Evolutionary conservation across 2,329 filamentous ascomycete species (phyloP).

Genomic region (Trichophyton schoenleinii): DNA sequence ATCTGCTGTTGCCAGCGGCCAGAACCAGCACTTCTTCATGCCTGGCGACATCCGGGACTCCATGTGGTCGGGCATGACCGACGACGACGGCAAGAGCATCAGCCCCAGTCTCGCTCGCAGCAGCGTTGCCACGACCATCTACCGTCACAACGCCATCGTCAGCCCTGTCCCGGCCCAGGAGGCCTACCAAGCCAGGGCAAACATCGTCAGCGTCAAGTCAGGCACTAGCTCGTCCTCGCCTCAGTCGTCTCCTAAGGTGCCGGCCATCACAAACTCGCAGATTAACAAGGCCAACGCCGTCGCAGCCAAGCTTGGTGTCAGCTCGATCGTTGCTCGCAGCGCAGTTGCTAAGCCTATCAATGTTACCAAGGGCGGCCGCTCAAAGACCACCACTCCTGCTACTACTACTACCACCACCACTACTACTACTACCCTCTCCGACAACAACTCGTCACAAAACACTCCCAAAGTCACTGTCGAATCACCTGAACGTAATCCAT

Average conservation of each 20-base stretch:
- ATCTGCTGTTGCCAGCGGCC: constrained; percentile 39
- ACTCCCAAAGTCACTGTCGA: background rate
- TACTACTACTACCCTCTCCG: constrained; percentile 15
- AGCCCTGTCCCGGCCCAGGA: constrained; percentile 69
- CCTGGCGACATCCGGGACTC: constrained; percentile 83
- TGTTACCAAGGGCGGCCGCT: constrained; percentile 23
- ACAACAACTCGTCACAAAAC: constrained; percentile 12
- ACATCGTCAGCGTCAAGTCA: constrained; percentile 83
- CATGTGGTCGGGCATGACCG: constrained; percentile 68
- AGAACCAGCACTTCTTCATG: constrained; percentile 72
- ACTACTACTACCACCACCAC: no score
- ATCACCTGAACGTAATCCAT: background rate
- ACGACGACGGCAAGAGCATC: constrained; percentile 39
- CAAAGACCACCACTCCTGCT: background rate
- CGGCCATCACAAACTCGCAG: constrained; percentile 48
- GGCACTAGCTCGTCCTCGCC: constrained; percentile 42
- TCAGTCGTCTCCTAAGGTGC: constrained; percentile 54
- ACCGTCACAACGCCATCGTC: constrained; percentile 79
- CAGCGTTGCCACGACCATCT: constrained; percentile 85
- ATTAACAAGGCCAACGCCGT: constrained; percentile 28
- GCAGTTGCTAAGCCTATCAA: constrained; percentile 35
- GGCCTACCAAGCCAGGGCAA: constrained; percentile 75
- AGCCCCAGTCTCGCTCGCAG: constrained; percentile 36
- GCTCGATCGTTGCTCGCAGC: constrained; percentile 34
- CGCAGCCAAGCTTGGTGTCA: constrained; percentile 18